Evolutionary conservation across 2,329 filamentous ascomycete species (phyloP), one percentile per base, ranked within the genome.

Genomic region (Aspergillus proliferans): DNA sequence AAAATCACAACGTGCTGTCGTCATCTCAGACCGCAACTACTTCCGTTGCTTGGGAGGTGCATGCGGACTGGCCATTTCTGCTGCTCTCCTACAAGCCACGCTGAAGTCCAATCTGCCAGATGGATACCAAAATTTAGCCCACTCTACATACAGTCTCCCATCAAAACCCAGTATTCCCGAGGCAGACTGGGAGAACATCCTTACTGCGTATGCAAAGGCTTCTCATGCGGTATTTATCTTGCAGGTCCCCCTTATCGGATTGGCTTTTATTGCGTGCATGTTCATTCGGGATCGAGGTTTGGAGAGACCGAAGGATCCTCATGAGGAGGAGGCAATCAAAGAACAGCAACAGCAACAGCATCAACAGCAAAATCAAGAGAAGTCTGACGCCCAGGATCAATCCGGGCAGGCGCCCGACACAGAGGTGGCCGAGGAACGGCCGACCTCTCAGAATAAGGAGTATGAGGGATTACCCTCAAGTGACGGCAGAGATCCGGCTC

Each of bases 21-120:
- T 83, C 18, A 84, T 83, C 33, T 80, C 79, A 2, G 77, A 78
- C 46, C 73, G 82, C 1, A 85, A 85, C 55, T 85, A 85, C 59
- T 72, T 84, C 51, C 76, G 83, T 6, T 78, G 76, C 43, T 67
- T 81, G 3, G 82, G 83, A 8, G 82, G 81, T 21, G 72, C 81
- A 1, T 71, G 76, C 12, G 81, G 82, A 0, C 72, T 85, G 0
- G 80, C 80, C 0, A 67, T 83, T 7, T 79, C 77, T 0, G 79
- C 79, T 1, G 78, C 79, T 2, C 66, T 83, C 2, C 63, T 78
- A 33, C 67, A 69, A 34, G 64, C 66, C 3, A 63, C 62, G 3
- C 57, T 70, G 18, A 67, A 58, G 49, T 68, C 59, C 33, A 64
- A 69, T n/a, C 60, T 77, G 4, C 72, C 73, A 1, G 43, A 50